Percentiles rank a stretch among this genome's conserved stretches.
These are phyloP conservation scores for Erysimum cheiri DNA, from an alignment of 441 rosid genomes.

Conservation along the genomic window DNA sequence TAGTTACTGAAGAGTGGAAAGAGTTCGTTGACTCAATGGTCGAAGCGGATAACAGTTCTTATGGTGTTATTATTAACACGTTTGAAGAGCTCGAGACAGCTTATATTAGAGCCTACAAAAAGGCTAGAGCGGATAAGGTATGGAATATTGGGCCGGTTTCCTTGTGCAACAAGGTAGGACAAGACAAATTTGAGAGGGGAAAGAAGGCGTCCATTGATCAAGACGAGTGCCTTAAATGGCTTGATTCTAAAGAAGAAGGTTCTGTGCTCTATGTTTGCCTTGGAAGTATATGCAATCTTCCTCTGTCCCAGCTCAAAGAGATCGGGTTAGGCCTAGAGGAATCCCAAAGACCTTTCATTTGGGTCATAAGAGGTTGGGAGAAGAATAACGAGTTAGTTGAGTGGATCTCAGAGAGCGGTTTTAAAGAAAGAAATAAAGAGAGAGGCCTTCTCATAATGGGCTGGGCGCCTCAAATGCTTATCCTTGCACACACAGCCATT, in stretches of 20 bases:
- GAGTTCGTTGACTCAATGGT: background rate
- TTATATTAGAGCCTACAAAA: slow-evolving; percentile 37
- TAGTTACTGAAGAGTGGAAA: slow-evolving; percentile 31
- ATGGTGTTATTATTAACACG: slow-evolving; percentile 44
- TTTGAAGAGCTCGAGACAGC: slow-evolving; percentile 48
- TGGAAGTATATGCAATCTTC: slow-evolving; percentile 51
- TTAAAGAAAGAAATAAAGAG: slow-evolving; percentile 46
- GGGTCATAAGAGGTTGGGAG: slow-evolving; percentile 48
- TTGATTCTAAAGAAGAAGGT: slow-evolving; percentile 40
- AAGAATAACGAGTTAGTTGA: slow-evolving; percentile 44
- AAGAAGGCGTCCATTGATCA: slow-evolving; percentile 39
- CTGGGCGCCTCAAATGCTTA: slow-evolving; percentile 62
- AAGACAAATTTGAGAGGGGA: slow-evolving; percentile 49
- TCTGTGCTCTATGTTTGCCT: slow-evolving; percentile 58
- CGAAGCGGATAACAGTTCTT: slow-evolving; percentile 32
- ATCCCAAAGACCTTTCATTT: slow-evolving; percentile 47
- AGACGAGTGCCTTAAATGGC: slow-evolving; percentile 46
- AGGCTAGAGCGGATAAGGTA: slow-evolving; percentile 29
- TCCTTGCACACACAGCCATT: slow-evolving; percentile 52
- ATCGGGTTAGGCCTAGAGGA: slow-evolving; percentile 49
- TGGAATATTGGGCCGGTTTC: slow-evolving; percentile 54
- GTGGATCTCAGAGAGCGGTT: slow-evolving; percentile 46
- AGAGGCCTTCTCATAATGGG: slow-evolving; percentile 54
- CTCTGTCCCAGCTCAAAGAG: slow-evolving; percentile 45
- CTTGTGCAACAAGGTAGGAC: slow-evolving; percentile 41